Evolutionary conservation across 1,139 yeast species (phyloP), one percentile per base, ranked within the genome.

Genomic region (Williopsis jadinii): DNA sequence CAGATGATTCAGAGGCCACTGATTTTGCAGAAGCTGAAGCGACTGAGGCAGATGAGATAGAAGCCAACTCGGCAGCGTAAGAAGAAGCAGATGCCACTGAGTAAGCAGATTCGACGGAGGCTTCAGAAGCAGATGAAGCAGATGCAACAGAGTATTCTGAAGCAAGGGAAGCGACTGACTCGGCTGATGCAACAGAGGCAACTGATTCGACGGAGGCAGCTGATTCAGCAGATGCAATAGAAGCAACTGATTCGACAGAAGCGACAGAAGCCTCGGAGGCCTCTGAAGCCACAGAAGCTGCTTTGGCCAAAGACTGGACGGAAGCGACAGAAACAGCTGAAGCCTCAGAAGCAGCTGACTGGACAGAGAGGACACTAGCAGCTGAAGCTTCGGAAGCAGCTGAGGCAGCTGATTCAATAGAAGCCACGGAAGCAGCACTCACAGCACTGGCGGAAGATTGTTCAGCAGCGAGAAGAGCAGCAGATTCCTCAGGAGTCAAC

Each of bases 401-500:
- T 30, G 42, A 35, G 3, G 42, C 38, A 19, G 36, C 43, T 12
- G 39, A 32, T 10, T 43, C 44, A 12, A 11, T 43, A 28, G 35
- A 45, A 3, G 46, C 46, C 19, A 32, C 48, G 14, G 44, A 37
- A 13, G 43, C 39, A 24, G 30, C 43, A 15, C 44, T 35, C 30
- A 43, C 42, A 5, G 12, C 48, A 32, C 43, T 37, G 11, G 41
- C 40, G 15, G 51, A 43, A 13, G 43, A 47, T 15, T 41, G 42
- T 8, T 49, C 42, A 13, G 37, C 38, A n/a, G 46, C 39, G 37
- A 37, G 24, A n/a, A 49, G 32, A 13, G 47, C 35, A 11, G 52
- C 42, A n/a, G 56, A 53, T 42, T 53, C 56, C 38, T 48, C 51
- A 30, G 58, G 52, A 15, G 47, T 48, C 38, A 51, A 47, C 30